A percentile compares a stretch with the other conserved stretches of the same genome.
These are phyloP conservation scores for Yamadazyma membranifaciens DNA, from an alignment of 1,139 yeast species.

Conservation along the genomic window DNA sequence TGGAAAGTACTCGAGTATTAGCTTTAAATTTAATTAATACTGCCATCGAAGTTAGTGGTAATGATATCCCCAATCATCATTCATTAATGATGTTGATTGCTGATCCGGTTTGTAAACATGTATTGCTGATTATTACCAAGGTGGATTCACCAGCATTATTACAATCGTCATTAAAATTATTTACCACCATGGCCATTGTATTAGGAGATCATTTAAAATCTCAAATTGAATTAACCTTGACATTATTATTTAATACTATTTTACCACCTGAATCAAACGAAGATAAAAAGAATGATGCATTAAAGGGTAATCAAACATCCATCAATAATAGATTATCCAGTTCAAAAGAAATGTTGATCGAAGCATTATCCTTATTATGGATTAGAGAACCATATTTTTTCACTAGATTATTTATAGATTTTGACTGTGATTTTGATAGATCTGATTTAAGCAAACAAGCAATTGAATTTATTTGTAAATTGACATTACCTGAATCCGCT, in stretches of 20 bases:
- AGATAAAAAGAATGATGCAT: slow-evolving; percentile 19
- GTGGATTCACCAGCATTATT: slow-evolving; percentile 67
- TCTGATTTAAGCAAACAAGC: slow-evolving; percentile 73
- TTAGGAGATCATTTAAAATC: slow-evolving; percentile 59
- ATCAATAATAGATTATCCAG: slow-evolving; percentile 30
- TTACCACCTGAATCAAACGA: slow-evolving; percentile 30
- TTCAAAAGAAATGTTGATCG: slow-evolving; percentile 77
- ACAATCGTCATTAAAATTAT: slow-evolving; percentile 72
- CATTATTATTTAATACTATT: slow-evolving; percentile 56
- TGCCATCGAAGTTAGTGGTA: slow-evolving; percentile 82
- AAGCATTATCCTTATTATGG: slow-evolving; percentile 81
- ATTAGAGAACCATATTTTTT: slow-evolving; percentile 79
- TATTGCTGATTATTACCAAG: slow-evolving; percentile 74
- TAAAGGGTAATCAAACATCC: slow-evolving; percentile 26
- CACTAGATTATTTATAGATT: slow-evolving; percentile 72
- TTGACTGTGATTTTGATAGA: slow-evolving; percentile 89
- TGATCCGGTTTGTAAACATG: slow-evolving; percentile 79
- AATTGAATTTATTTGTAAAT: slow-evolving; percentile 67
- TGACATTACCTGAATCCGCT: slow-evolving; percentile 82
- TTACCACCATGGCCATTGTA: slow-evolving; percentile 63
- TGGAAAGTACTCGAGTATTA: slow-evolving; percentile 82
- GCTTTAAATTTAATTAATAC: slow-evolving; percentile 75
- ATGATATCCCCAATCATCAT: slow-evolving; percentile 61
- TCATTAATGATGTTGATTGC: slow-evolving; percentile 67
- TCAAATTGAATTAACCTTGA: slow-evolving; percentile 66